Base-by-base conservation (phyloP, 2,329 filamentous ascomycete species). In the Phaeomoniella chlamydospora region DNA sequence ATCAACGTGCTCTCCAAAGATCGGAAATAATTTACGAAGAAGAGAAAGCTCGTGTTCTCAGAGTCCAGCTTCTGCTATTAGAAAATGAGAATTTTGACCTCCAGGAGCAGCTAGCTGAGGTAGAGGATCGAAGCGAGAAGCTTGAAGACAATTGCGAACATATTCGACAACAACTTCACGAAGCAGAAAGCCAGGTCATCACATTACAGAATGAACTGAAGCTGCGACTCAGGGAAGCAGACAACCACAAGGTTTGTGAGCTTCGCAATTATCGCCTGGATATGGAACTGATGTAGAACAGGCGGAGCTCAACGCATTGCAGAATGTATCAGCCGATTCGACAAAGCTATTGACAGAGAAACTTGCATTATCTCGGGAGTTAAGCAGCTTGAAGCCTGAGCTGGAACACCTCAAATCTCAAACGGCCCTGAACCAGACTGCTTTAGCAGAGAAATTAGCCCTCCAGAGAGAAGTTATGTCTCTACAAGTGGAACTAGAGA, bases 401-500 rank as follows among this genome's bases (percentile, higher is more conserved):
- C 49, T 79, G 19, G 73, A 78, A 42, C 71, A 75, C 48, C 57
- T 80, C 11, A 68, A 67, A 43, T 62, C 67, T 4, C 74, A 80
- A 51, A 64, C 63, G 14, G 56, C 61, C 18, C 64, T 66, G 11
- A 74, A 87, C 37, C 77, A 86, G 49, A 68, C 71, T 2, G 62
- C 83, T 9, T 64, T 92, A 12, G 67, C 79, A 2, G 85, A 93
- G 51, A 94, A 92, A 54, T 65, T 88, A 32, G 70, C 79, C 2
- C 59, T 94, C 11, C 78, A 90, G 51, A 77, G 81, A 33, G 82
- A 90, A 56, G 56, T 94, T 17, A 78, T 70, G 49, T 75, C 78
- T 2, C 57, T 87, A 2, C 81, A 93, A 54, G 76, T 84, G 31
- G 81, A 93, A 47, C 67, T 94, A 2, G 83, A 87, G 44, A 83